Evolutionary conservation across 208 protist species (phyloP), one percentile per base, ranked within the genome.

Genomic region (Leishmania braziliensis): DNA sequence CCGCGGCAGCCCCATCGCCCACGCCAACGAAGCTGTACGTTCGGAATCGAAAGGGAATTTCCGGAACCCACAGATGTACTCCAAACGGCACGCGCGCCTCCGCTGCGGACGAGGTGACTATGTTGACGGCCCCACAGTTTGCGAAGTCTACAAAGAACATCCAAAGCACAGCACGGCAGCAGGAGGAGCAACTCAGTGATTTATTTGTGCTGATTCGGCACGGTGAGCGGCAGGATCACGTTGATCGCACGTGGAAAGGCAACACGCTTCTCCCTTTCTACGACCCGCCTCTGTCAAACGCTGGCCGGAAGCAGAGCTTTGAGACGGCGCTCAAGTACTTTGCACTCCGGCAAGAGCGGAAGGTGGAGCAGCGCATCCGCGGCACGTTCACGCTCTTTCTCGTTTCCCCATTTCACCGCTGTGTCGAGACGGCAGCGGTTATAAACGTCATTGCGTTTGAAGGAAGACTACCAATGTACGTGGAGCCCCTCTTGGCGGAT

Each of bases 161-260:
- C 5, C 80, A 77, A 33, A 86, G 74, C 71, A 77, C 82, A 46
- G 66, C 83, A 46, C 58, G 54, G 33, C 80, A 86, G 74, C 81
- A 91, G 29, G 84, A 84, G 54, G 75, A 78, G 62, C 79, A 73
- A 16, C 79, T 97, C 50, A 80, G 58, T 46, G 94, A 97, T 77
- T 63, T 90, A 50, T 69, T 96, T 20, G 82, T 95, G 48, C 77
- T 97, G 18, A 81, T 97, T 51, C 89, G 94, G 2, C 94, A 97
- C 77, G 94, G 88, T 0, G 94, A 97, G 86, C 86, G 94, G 16
- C 90, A 90, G 53, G 94, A 97, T 77, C 94, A 97, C 78, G 91
- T 81, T 14, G 91, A 97, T 58, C 87, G 88, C 8, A 72, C 86
- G 4, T 97, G 94, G 91, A 86, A 85, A 75, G 84, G 90, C 23